Evolutionary conservation across 2,329 filamentous ascomycete genomes (phyloP), one percentile per base, ranked within the genome.

Genomic region (Hirsutella minnesotensis): DNA sequence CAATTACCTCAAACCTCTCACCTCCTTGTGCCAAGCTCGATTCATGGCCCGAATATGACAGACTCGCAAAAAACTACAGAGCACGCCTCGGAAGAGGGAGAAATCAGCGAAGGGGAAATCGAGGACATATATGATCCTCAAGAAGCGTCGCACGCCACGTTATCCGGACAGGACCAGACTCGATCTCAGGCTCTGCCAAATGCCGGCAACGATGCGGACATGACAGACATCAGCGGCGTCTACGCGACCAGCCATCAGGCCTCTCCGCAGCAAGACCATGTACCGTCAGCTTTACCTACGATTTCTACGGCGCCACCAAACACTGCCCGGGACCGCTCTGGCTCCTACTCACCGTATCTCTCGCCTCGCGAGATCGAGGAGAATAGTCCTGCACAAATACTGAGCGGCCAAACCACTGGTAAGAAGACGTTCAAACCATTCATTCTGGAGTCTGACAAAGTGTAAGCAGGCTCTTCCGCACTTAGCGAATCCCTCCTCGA

Each of bases 81-180:
- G 24, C 49, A 50, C 7, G 53, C 54, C 31, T 51, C 54, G 38
- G 85, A 92, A 54, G 86, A 94, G 53, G 85, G 83, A 15, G 86
- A 94, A 58, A 59, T 92, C 24, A 84, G 78, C 48, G 86, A 90
- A 52, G 75, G 70, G 16, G 79, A 82, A 51, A 69, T 73, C 39
- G 73, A 78, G 40, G 72, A 78, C 51, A 52, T 72, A 3, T 77
- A 78, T 47, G 71, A 75, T 39, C 67, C 70, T 9, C 45, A 42
- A 13, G 48, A 50, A 15, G 40, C 43, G 16, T 49, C 46, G 9
- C 43, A 47, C 5, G 30, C 24, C 8, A 41, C 22, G 20, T n/a
- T 18, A 13, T 8, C 33, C 18, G 16, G 16, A 13, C 40, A 37
- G 9, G n/a, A 5, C 15, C 41, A 35, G 30, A 21, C 34, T 40